Percentiles rank a stretch among this genome's conserved stretches.
Evolutionary conservation across 2,329 filamentous ascomycete genomes (phyloP).

Genomic region (Fusarium sp.): DNA sequence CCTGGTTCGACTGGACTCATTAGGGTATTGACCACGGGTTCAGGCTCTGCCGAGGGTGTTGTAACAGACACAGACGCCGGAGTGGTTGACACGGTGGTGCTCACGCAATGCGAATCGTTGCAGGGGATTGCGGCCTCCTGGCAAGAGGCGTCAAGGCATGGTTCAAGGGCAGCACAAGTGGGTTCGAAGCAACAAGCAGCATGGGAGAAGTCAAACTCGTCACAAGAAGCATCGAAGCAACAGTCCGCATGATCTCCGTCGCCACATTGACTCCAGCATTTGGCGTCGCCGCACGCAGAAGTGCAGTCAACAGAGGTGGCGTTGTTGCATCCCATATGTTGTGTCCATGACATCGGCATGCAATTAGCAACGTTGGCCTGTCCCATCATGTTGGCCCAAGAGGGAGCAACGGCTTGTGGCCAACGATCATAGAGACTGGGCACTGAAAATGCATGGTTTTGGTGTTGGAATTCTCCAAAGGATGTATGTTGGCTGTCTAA

Average conservation of each 20-base stretch:
- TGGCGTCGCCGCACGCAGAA: slow-evolving; percentile 44
- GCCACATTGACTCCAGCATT: slow-evolving; percentile 47
- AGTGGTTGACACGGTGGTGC: slow-evolving; percentile 38
- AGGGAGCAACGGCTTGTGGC: slow-evolving; percentile 14
- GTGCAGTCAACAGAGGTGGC: slow-evolving; percentile 46
- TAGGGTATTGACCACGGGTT: slow-evolving; percentile 29
- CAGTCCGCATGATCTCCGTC: slow-evolving; percentile 44
- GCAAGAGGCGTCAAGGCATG: slow-evolving; percentile 49
- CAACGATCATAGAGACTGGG: slow-evolving; percentile 11
- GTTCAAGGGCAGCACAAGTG: slow-evolving; percentile 45
- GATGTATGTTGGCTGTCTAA: slow-evolving; percentile 10
- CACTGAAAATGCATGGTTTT: slow-evolving; percentile 15
- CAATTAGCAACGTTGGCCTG: slow-evolving; percentile 17
- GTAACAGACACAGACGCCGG: slow-evolving; percentile 41
- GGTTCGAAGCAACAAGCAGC: slow-evolving; percentile 42
- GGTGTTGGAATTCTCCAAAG: slow-evolving; percentile 30
- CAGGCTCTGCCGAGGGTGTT: slow-evolving; percentile 42
- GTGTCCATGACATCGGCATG: slow-evolving; percentile 30
- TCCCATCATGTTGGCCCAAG: slow-evolving; percentile 29
- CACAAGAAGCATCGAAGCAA: slow-evolving; percentile 49
- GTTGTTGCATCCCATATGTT: slow-evolving; percentile 40
- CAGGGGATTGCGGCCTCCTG: slow-evolving; percentile 46
- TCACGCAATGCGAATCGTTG: slow-evolving; percentile 46
- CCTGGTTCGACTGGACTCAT: slow-evolving; percentile 26
- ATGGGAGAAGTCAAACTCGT: slow-evolving; percentile 33